A percentile compares a stretch with the other conserved stretches of the same genome.
Conservation (phyloP, 208 protist genomes). For the Vickermania ingenoplastis region DNA sequence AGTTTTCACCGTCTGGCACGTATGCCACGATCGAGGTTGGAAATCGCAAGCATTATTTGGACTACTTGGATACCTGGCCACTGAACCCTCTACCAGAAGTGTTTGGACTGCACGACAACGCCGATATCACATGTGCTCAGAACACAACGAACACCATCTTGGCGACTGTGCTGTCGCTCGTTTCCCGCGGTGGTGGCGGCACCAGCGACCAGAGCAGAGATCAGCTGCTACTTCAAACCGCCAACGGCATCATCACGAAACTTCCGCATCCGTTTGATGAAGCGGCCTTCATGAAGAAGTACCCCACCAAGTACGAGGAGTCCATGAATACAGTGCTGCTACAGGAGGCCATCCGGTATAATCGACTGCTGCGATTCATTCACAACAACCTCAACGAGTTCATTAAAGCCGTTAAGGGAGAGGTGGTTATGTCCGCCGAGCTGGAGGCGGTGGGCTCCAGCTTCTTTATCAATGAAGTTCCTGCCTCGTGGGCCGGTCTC, state of each 20-base stretch:
- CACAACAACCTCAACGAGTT: conserved; percentile 87
- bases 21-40: conserved; percentile 88
- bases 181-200: conserved; percentile 54
- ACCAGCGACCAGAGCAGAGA: conserved; percentile 14
- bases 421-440: conserved; percentile 95
- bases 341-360: conserved; percentile 92
- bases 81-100: conserved; percentile 92
- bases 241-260: conserved; percentile 75
- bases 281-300: conserved; percentile 69
- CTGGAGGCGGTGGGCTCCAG: conserved; percentile 92
- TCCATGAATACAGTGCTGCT: conserved; percentile 94
- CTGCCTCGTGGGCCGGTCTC: conserved; percentile 69
- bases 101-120: conserved; percentile 96
- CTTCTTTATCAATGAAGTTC: conserved; percentile 95
- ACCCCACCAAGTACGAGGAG: conserved; percentile 89
- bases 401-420: conserved; percentile 86
- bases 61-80: conserved; percentile 86
- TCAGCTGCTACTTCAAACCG: conserved; percentile 64
- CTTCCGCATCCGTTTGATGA: conserved; percentile 83
- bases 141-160: conserved; percentile 74
- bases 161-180: conserved; percentile 72
- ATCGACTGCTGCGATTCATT: conserved; percentile 88
- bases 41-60: conserved; percentile 78
- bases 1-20: conserved; percentile 81
- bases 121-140: conserved; percentile 94